Percentiles rank a stretch among this genome's conserved stretches.
Conservation (phyloP, 768 basidiomycete genomes). For the Mycena maculata region DNA sequence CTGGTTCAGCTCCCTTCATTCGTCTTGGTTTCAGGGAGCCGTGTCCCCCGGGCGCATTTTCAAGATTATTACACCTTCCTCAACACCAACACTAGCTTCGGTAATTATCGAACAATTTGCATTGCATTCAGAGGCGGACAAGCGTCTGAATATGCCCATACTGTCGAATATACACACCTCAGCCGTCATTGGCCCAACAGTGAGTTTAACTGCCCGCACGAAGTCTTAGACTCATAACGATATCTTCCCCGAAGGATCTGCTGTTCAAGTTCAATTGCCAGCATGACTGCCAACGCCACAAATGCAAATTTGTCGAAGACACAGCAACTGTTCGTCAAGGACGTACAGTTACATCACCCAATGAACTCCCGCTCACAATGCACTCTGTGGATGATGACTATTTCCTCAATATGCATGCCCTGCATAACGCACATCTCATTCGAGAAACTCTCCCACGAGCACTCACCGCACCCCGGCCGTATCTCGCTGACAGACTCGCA, state of each 20-base stretch:
- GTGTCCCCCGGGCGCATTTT: no score
- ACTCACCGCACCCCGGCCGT: background rate
- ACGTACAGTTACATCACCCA: background rate
- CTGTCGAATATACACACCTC: background rate
- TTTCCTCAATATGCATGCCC: background rate
- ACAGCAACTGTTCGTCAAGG: background rate
- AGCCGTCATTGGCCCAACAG: background rate
- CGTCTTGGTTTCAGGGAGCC: no score
- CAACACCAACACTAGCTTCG: no score
- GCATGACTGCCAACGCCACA: background rate
- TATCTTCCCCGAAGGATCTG: background rate
- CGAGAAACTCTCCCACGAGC: background rate
- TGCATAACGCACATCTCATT: background rate
- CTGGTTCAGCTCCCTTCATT: no score
- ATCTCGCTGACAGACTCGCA: background rate
- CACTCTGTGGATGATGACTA: background rate
- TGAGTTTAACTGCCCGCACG: no score
- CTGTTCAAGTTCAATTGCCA: slow-evolving; percentile 1
- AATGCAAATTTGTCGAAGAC: background rate
- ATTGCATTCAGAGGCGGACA: no score
- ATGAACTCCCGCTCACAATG: background rate
- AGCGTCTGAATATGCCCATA: no score
- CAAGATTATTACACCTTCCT: no score
- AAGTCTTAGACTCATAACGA: no score
- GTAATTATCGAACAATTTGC: background rate